phyloP scores from a whole-genome alignment of 352 stramenopile species.

The Pythium volutum region DNA sequence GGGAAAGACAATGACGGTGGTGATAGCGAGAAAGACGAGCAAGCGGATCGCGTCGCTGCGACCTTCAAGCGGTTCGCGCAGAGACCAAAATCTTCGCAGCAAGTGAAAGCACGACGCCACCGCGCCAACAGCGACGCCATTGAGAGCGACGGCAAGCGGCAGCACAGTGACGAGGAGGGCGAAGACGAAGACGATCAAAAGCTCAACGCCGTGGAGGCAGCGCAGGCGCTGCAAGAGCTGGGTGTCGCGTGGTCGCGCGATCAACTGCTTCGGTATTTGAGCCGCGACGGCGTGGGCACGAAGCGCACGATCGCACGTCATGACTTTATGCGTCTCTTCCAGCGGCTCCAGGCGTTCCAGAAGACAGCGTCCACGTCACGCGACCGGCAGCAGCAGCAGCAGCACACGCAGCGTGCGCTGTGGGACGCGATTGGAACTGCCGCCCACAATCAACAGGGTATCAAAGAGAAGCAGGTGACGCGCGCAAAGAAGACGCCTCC shows the following conservation, averaged over 20 bases:
- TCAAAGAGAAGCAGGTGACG: background rate
- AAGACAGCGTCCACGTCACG: background rate
- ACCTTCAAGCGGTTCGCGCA: constrained; percentile 26
- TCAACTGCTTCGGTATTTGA: constrained; percentile 57
- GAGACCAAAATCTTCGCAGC: constrained; percentile 1
- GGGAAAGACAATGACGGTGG: background rate
- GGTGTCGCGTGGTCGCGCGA: constrained; percentile 54
- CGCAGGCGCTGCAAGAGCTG: constrained; percentile 71
- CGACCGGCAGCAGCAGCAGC: constrained; percentile 1
- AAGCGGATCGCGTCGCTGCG: constrained; percentile 7
- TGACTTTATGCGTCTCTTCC: constrained; percentile 42
- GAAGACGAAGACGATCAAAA: constrained; percentile 4
- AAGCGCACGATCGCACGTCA: constrained; percentile 29
- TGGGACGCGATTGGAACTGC: constrained; percentile 8
- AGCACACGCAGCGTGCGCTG: constrained; percentile 17
- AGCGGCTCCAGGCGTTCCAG: constrained; percentile 37
- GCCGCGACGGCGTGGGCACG: constrained; percentile 41
- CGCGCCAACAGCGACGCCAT: constrained; percentile 2
- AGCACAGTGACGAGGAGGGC: constrained; percentile 32
- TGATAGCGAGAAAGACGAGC: constrained; percentile 16
- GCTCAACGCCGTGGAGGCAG: constrained; percentile 40
- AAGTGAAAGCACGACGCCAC: background rate
- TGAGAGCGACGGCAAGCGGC: constrained; percentile 31
- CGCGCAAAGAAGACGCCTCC: background rate
- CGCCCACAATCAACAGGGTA: too few species aligned